These are phyloP conservation scores for Lepiota brunneoincarnata DNA, from an alignment of 768 basidiomycete species.

Conservation along the genomic window DNA sequence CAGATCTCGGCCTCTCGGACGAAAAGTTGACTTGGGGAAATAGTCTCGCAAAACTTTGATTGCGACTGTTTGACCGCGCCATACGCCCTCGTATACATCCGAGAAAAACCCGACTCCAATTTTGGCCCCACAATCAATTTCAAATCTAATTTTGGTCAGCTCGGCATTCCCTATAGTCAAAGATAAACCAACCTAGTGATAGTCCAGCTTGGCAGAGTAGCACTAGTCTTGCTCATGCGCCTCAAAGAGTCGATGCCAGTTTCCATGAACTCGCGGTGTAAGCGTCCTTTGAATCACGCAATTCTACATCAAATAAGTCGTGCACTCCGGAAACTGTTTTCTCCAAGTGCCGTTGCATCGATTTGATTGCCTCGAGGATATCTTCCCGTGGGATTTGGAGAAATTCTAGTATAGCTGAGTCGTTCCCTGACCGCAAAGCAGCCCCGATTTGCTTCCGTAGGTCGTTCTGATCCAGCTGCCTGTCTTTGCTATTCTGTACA, in stretches of 20 bases:
- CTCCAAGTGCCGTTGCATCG: slow-evolving; percentile 52
- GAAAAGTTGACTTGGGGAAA: slow-evolving; percentile 63
- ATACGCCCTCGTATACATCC: slow-evolving; percentile 73
- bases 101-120: slow-evolving; percentile 78
- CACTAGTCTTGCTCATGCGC: slow-evolving; percentile 48
- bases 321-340: slow-evolving; percentile 9
- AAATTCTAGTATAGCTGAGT: slow-evolving; percentile 58
- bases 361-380: slow-evolving; percentile 78
- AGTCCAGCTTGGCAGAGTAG: slow-evolving; percentile 66
- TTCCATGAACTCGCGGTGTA: slow-evolving; percentile 71
- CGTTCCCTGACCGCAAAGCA: slow-evolving; percentile 71
- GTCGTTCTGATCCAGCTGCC: slow-evolving; percentile 70
- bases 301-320: slow-evolving; percentile 1
- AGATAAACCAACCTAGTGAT: slow-evolving; percentile 53
- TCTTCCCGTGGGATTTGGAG: slow-evolving; percentile 62
- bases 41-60: slow-evolving; percentile 69
- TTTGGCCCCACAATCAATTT: slow-evolving; percentile 67
- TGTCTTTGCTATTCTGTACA: slow-evolving; percentile 9
- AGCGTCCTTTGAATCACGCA: slow-evolving; percentile 38
- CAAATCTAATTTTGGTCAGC: slow-evolving; percentile 44
- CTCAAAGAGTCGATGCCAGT: slow-evolving; percentile 69
- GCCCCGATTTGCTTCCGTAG: slow-evolving; percentile 81
- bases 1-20: slow-evolving; percentile 69
- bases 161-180: neutral
- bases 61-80: slow-evolving; percentile 64